Percentiles rank a stretch among this genome's conserved stretches.
Conservation (phyloP, 768 basidiomycete species). For the Suillus plorans region DNA sequence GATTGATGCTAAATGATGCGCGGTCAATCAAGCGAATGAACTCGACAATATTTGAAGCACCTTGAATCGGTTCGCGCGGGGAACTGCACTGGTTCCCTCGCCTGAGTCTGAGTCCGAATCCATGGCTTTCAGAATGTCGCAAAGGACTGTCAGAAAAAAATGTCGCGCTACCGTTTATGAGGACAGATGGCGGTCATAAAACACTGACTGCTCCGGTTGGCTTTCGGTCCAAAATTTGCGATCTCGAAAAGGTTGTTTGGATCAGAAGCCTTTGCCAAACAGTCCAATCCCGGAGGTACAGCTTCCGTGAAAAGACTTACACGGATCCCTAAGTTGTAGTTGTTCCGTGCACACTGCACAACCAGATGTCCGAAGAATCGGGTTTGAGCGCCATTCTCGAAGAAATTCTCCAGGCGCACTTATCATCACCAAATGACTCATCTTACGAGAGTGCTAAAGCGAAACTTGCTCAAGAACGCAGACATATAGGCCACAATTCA, state of each 20-base stretch:
- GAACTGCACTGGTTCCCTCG: constrained; percentile 19
- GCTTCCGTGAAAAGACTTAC: background rate
- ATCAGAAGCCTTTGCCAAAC: constrained; percentile 11
- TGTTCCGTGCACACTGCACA: background rate
- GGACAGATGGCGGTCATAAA: background rate
- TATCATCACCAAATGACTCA: background rate
- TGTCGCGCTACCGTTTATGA: background rate
- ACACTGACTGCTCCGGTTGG: background rate
- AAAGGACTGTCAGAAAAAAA: background rate
- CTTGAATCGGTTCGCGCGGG: constrained; percentile 52
- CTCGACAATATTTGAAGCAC: constrained; percentile 15
- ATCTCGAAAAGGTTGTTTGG: constrained; percentile 11
- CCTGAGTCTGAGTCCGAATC: constrained; percentile 8
- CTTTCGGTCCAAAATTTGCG: constrained; percentile 2
- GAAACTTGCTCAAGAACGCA: background rate
- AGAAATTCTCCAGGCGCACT: background rate
- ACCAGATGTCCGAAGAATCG: background rate
- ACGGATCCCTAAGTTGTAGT: background rate
- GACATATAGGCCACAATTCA: background rate
- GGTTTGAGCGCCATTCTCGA: background rate
- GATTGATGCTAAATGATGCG: constrained; percentile 61
- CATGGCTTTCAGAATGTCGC: background rate
- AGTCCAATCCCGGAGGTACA: background rate
- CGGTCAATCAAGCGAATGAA: background rate
- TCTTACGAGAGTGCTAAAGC: background rate